Base-by-base conservation (phyloP, 2,329 filamentous ascomycete genomes). In the Aureobasidium sp. region DNA sequence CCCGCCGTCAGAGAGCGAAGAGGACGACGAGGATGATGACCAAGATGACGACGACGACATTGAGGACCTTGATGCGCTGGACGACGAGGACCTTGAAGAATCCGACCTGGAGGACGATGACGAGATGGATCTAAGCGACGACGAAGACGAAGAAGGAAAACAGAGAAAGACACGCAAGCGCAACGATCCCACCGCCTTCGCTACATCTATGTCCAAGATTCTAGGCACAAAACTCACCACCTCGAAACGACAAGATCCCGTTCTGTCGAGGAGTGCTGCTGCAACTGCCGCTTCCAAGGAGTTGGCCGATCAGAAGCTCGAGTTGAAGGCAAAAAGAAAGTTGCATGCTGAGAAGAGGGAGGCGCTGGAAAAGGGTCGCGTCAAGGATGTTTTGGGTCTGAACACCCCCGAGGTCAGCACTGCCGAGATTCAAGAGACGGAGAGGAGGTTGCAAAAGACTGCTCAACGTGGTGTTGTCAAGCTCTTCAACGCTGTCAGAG, bases 391-490 rank as follows among this genome's bases (percentile, higher is more conserved):
- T 2, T 78, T 97, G 63, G 84, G 86, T 10, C 75, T 88, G 63
- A 77, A 81, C 61, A 83, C 82, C n/a, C 66, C 71, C 1, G 72
- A 72, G 6, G 70, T 76, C 41, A 78, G 76, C 63, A 80, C 79
- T 2, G 83, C 81, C 6, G 75, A 77, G 3, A 78, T 84, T 8
- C 75, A 81, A 17, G 90, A 89, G 71, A 83, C 87, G 69, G 93
- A 97, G 79, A 88, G 87, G 77, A 81, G 85, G 66, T 74, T 97
- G 71, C 85, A 89, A 70, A 94, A 96, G 79, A 91, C 90, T 53
- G 92, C 92, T 48, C 91, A 97, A 76, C 84, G 91, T 61, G 93
- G 93, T 84, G 94, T 99, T 44, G 88, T 97, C 27, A 95, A 93
- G 79, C 80, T 99, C 63, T 99, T 99, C 77, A 97, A 97, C 74